Base-by-base conservation (phyloP, 768 basidiomycete genomes). In the Boletales sp. region DNA sequence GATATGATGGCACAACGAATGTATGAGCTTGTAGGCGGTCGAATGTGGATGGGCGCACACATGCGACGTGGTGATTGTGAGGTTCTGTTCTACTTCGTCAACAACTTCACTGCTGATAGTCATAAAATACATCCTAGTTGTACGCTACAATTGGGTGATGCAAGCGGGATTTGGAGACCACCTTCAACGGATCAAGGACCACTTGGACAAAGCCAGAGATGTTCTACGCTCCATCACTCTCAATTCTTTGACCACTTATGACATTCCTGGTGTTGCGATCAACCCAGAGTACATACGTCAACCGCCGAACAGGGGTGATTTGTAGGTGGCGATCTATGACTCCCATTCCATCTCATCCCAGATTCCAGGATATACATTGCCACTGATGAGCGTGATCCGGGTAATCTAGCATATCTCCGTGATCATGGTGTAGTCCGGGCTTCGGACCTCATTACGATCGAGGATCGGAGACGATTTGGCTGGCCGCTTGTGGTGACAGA, bases 61-160 rank as follows among this genome's bases (percentile, higher is more conserved):
- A 74, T 75, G 74, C 72, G 73, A 17, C 69, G 73, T 21, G 73
- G 73, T 40, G 73, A 74, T 40, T 74, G 72, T 74, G 43, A 64
- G 69, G 56, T 41, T 31, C 17, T 8, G 62, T 32, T 32, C 13
- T 2, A 9, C 32, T 32, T 9, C 2, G 32, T 32, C 9, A 32
- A 11, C 32, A 11, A 12, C 1, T 11, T 14, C 8, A 32, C 13
- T 10, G 32, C 32, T 32, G 32, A 32, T 9, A 10, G 13, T 30
- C 14, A 8, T 5, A 24, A 24, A 24, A 24, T 5, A 29, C 21
- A 13, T 17, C 36, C 27, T 47, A 64, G 70, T 69, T 21, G 58
- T 71, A 32, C 62, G 64, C 17, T 51, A 63, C 36, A 54, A 58
- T 34, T 76, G 72, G 70, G 66, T 19, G 21, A 71, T 72, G 72